Conservation (phyloP, 2,329 filamentous ascomycete species). For the Colletotrichum caudatum region DNA sequence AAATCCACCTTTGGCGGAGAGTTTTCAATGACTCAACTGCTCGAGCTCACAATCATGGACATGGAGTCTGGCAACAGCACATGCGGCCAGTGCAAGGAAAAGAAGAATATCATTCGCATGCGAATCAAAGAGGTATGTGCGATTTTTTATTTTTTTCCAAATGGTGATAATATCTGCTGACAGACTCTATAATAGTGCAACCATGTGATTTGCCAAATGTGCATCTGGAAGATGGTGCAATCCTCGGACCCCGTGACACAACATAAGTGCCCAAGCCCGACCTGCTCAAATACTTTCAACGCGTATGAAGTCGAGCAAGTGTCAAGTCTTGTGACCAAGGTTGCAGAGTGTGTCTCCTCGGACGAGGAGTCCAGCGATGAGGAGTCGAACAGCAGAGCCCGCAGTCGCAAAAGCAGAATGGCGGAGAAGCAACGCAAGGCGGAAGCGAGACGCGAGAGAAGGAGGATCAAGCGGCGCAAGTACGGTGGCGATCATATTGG, state of each 20-base stretch:
- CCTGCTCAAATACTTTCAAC: not conserved
- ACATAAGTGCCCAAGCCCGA: not conserved
- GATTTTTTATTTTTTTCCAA: no score
- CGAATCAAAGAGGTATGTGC: not conserved
- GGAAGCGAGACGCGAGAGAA: not conserved
- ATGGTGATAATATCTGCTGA: not conserved
- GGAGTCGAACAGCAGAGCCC: not conserved
- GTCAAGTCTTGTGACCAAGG: not conserved
- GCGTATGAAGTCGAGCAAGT: not conserved
- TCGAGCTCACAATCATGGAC: not conserved
- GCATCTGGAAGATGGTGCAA: not conserved
- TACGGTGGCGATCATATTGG: slow-evolving; percentile 46
- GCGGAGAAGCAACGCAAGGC: not conserved
- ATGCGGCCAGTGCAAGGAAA: not conserved
- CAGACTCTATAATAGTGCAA: not conserved
- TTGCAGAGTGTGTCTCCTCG: not conserved
- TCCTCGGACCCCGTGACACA: no score
- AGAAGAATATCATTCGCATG: not conserved
- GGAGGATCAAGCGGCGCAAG: not conserved
- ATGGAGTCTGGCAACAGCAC: not conserved
- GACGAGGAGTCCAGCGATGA: not conserved
- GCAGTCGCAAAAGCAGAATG: not conserved
- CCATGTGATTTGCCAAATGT: not conserved
- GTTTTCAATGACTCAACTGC: not conserved
- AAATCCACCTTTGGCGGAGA: not conserved